Conservation (phyloP, 1,284 basidiomycete species). For the Termitomyces sp. region DNA sequence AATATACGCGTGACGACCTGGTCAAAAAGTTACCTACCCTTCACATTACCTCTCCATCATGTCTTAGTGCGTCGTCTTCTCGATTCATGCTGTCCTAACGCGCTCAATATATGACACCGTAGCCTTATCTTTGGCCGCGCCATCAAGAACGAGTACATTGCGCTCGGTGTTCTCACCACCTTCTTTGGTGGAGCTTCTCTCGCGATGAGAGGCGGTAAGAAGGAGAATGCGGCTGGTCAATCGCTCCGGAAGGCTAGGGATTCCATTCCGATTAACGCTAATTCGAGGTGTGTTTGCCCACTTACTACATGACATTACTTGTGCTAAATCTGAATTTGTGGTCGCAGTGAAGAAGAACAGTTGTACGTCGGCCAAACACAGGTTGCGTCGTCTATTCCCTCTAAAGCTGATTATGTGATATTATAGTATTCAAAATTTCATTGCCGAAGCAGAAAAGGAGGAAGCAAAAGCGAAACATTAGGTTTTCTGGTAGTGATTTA, state of each 20-base stretch:
- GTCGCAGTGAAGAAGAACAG: conserved; percentile 58
- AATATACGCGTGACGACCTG: conserved; percentile 6
- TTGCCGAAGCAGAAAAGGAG: conserved; percentile 76
- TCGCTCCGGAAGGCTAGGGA: conserved; percentile 52
- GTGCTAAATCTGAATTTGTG: conserved; percentile 7
- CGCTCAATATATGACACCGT: conserved; percentile 3
- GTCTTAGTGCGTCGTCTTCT: conserved; percentile 22
- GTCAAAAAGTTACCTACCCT: conserved; percentile 11
- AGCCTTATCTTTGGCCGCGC: conserved; percentile 70
- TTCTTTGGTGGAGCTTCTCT: conserved; percentile 48
- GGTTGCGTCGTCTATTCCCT: conserved; percentile 20
- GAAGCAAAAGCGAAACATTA: conserved; percentile 37
- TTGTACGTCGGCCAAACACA: conserved; percentile 49
- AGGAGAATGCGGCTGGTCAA: conserved; percentile 34
- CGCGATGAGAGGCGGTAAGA: conserved; percentile 49
- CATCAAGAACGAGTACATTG: conserved; percentile 74
- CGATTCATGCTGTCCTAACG: neutral
- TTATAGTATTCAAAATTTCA: conserved; percentile 69
- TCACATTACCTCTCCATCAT: conserved; percentile 15
- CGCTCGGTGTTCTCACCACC: conserved; percentile 56
- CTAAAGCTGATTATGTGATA: conserved; percentile 14
- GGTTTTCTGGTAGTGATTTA: conserved; percentile 13
- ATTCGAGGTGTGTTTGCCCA: conserved; percentile 51
- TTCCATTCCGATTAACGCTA: conserved; percentile 54
- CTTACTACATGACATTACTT: neutral